These are phyloP conservation scores for Fraxinus excelsior DNA, from an alignment of 257 asterid genomes.

Conservation along the genomic window DNA sequence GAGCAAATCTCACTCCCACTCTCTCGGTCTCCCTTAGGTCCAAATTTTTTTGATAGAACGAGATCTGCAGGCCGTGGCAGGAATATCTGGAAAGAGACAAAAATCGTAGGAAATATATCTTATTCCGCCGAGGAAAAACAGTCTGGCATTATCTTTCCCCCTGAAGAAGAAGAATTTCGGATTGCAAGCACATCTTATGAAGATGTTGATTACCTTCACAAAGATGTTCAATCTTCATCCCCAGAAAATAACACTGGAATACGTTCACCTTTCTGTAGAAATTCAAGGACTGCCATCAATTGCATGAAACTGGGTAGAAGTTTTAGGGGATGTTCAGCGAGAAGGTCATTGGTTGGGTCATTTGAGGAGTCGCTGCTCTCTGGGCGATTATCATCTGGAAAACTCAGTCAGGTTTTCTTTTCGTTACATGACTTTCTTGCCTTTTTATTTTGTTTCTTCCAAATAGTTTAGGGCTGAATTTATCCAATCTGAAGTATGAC, in stretches of 20 bases:
- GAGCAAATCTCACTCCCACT: slow-evolving; percentile 39
- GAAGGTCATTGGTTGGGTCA: slow-evolving; percentile 83
- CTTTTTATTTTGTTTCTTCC: slow-evolving; percentile 11
- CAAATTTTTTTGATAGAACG: slow-evolving; percentile 35
- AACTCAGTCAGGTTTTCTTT: slow-evolving; percentile 55
- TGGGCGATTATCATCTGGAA: slow-evolving; percentile 72
- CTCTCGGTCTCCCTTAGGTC: slow-evolving; percentile 69
- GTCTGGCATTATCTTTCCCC: slow-evolving; percentile 37
- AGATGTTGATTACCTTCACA: slow-evolving; percentile 27
- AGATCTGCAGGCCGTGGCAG: slow-evolving; percentile 31
- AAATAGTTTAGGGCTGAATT: background rate
- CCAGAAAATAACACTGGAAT: slow-evolving; percentile 37
- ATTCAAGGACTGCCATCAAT: slow-evolving; percentile 32
- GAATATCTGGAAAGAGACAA: slow-evolving; percentile 33
- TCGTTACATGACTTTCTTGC: slow-evolving; percentile 16
- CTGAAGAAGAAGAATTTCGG: slow-evolving; percentile 47
- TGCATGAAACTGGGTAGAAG: slow-evolving; percentile 42
- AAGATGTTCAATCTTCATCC: slow-evolving; percentile 42
- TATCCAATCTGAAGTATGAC: background rate
- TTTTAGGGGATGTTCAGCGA: slow-evolving; percentile 56
- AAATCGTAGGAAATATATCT: slow-evolving; percentile 30
- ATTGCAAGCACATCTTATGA: slow-evolving; percentile 40
- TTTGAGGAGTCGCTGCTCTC: slow-evolving; percentile 89
- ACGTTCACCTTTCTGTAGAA: slow-evolving; percentile 45
- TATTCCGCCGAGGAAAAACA: slow-evolving; percentile 42